Evolutionary conservation across 176 grass and related monocot species (phyloP).

Genomic region (Eremochloa ophiuroides): DNA sequence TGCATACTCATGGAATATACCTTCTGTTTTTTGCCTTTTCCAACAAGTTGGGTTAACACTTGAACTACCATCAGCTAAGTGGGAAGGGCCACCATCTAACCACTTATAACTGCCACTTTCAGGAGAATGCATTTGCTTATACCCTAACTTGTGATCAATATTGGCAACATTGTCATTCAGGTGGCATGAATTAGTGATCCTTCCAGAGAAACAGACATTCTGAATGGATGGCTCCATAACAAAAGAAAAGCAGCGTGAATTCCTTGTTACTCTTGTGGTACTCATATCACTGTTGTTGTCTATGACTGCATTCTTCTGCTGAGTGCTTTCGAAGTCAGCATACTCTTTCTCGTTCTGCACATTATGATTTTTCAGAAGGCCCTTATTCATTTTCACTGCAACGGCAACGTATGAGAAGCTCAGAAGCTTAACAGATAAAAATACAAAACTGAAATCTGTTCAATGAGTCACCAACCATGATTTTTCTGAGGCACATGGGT

Average conservation of each 20-base stretch:
- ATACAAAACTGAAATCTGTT: slow-evolving; percentile 5
- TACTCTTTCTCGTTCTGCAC: slow-evolving; percentile 44
- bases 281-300: slow-evolving; percentile 29
- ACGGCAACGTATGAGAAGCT: slow-evolving; percentile 13
- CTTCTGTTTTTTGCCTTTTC: slow-evolving; percentile 30
- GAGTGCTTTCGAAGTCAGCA: slow-evolving; percentile 23
- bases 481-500: slow-evolving; percentile 29
- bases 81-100: slow-evolving; percentile 32
- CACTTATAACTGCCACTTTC: slow-evolving; percentile 24
- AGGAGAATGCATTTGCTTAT: slow-evolving; percentile 20
- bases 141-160: slow-evolving; percentile 5
- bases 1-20: slow-evolving; percentile 32
- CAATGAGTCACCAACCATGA: slow-evolving; percentile 47
- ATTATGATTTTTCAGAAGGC: slow-evolving; percentile 29
- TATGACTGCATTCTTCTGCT: slow-evolving; percentile 33
- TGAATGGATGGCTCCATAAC: slow-evolving; percentile 42
- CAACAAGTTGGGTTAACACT: slow-evolving; percentile 24
- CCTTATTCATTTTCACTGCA: slow-evolving; percentile 37
- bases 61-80: slow-evolving; percentile 38
- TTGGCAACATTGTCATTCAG: slow-evolving; percentile 12
- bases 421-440: slow-evolving; percentile 29
- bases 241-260: slow-evolving; percentile 26
- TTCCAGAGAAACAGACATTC: slow-evolving; percentile 19
- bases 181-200: slow-evolving; percentile 9
- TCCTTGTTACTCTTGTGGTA: slow-evolving; percentile 32